phyloP scores from a whole-genome alignment of 495 filamentous ascomycete genomes.

The Aspergillus avenaceus region DNA sequence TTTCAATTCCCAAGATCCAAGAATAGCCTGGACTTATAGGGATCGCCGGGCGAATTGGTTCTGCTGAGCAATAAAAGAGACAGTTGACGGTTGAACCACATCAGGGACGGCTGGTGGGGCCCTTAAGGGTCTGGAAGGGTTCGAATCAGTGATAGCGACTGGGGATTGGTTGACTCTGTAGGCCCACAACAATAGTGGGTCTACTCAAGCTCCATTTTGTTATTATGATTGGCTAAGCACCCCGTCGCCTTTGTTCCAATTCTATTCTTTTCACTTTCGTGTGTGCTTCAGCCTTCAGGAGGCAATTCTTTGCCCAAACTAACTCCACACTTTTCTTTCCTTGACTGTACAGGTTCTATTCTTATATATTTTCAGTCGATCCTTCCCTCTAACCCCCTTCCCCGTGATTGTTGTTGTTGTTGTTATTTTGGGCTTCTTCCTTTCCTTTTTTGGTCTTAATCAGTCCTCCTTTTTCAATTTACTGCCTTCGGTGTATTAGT shows the following conservation, averaged over 20 bases:
- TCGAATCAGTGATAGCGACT: neutral
- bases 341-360: constrained; percentile 12
- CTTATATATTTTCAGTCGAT: constrained; percentile 7
- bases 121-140: constrained; percentile 5
- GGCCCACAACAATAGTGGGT: neutral
- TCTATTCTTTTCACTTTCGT: neutral
- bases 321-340: constrained; percentile 9
- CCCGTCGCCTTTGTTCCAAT: neutral
- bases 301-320: neutral
- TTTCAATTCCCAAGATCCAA: constrained; percentile 9
- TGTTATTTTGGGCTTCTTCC: constrained; percentile 2
- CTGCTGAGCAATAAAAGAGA: neutral
- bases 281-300: constrained; percentile 4
- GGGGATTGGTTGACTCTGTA: constrained; percentile 1
- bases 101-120: constrained; percentile 3
- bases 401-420: neutral
- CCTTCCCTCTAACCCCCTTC: constrained; percentile 4
- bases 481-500: neutral
- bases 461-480: neutral
- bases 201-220: neutral
- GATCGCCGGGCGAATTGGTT: constrained; percentile 1
- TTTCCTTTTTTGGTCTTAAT: neutral
- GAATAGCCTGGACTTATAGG: constrained; percentile 13
- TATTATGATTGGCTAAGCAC: neutral
- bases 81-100: neutral